phyloP scores from a whole-genome alignment of 257 asterid genomes.

The Gentiana straminea region DNA sequence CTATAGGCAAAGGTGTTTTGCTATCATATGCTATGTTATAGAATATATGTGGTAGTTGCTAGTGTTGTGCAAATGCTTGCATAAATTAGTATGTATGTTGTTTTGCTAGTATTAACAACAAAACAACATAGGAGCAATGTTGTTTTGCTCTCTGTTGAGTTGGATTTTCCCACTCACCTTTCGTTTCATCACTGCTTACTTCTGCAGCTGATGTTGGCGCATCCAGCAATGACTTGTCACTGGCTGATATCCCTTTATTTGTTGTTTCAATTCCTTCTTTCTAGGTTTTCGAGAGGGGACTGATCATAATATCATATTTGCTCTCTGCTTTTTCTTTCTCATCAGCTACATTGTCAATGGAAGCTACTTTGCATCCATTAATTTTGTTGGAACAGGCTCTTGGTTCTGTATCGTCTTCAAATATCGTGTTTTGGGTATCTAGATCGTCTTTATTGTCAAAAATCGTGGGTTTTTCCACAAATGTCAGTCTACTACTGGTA shows the following conservation, averaged over 20 bases:
- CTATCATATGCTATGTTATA: too few relatives aligned
- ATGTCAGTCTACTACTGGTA: constrained; percentile 10
- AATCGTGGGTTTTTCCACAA: constrained; percentile 15
- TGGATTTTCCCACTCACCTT: constrained; percentile 24
- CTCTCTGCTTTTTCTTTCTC: constrained; percentile 12
- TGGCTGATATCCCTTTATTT: constrained; percentile 9
- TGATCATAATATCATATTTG: constrained; percentile 11
- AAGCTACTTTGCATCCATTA: background rate
- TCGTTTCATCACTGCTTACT: constrained; percentile 20
- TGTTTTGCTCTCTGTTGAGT: constrained; percentile 45
- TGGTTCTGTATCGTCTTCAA: constrained; percentile 27
- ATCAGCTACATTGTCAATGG: constrained; percentile 2
- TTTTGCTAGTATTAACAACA: too few relatives aligned
- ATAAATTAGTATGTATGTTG: too few relatives aligned
- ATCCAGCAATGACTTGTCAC: constrained; percentile 15
- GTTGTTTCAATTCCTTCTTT: constrained; percentile 15
- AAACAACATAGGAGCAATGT: too few relatives aligned
- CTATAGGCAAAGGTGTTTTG: too few relatives aligned
- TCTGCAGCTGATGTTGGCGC: constrained; percentile 13
- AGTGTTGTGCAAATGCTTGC: too few relatives aligned
- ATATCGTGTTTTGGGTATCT: constrained; percentile 14
- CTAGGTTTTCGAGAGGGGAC: constrained; percentile 11
- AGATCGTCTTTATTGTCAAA: constrained; percentile 21
- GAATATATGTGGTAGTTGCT: too few relatives aligned
- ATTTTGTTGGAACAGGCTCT: constrained; percentile 9